A percentile compares a stretch with the other conserved stretches of the same genome.
These are phyloP conservation scores for Aegilops longissima DNA, from an alignment of 176 grass and related monocot genomes.

Conservation along the genomic window DNA sequence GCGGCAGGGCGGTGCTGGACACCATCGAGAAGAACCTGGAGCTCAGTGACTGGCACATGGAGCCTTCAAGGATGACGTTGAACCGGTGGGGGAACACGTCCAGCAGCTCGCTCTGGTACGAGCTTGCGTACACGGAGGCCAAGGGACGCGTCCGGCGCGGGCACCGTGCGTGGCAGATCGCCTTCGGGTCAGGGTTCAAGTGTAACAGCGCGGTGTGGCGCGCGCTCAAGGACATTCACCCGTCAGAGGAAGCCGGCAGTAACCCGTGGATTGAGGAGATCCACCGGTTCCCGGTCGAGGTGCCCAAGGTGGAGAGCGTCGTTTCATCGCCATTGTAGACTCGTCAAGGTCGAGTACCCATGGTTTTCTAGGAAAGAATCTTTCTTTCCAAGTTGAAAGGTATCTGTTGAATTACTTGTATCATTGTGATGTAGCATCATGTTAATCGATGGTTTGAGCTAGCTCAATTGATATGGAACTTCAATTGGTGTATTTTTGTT, in stretches of 20 bases:
- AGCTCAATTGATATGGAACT: not conserved
- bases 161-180: constrained; percentile 49
- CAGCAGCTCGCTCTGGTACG: constrained; percentile 61
- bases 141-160: constrained; percentile 39
- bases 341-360: not conserved
- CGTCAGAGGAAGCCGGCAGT: constrained; percentile 28
- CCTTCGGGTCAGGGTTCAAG: constrained; percentile 66
- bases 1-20: constrained; percentile 74
- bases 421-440: constrained; percentile 12
- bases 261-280: constrained; percentile 73
- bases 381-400: not conserved
- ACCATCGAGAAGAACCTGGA: constrained; percentile 72
- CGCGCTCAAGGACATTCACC: constrained; percentile 52
- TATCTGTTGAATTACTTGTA: not conserved
- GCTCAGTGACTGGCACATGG: constrained; percentile 47
- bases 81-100: constrained; percentile 67
- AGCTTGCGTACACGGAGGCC: constrained; percentile 59
- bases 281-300: constrained; percentile 64
- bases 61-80: constrained; percentile 55
- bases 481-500: too few relatives aligned
- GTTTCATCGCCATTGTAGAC: not conserved
- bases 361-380: not conserved
- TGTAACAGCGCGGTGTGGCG: constrained; percentile 90
- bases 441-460: constrained; percentile 12
- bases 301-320: constrained; percentile 74